Evolutionary conservation across 2,329 filamentous ascomycete genomes (phyloP).

Genomic region (Colletotrichum sansevieriae): DNA sequence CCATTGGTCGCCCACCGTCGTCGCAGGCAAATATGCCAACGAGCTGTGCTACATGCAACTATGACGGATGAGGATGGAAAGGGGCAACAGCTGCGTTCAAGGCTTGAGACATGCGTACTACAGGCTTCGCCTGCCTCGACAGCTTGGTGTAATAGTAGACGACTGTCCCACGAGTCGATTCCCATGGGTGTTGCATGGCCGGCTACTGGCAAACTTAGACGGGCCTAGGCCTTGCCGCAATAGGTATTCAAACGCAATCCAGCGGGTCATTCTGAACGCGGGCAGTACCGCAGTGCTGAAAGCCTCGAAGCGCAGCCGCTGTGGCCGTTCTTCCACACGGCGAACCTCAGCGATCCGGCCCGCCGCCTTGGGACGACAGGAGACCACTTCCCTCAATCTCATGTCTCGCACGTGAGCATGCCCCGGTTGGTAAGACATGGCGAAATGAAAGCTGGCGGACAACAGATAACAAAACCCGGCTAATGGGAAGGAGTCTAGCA

Average conservation of each 20-base stretch:
- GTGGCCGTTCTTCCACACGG: conserved; percentile 17
- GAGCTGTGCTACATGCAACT: conserved; percentile 13
- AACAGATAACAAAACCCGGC: conserved; percentile 18
- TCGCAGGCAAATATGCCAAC: conserved; percentile 13
- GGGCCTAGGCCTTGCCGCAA: conserved; percentile 18
- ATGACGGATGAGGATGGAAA: conserved; percentile 14
- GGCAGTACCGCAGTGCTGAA: conserved; percentile 33
- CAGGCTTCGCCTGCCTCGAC: not conserved
- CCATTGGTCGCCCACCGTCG: conserved; percentile 23
- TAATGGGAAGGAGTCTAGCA: conserved; percentile 6
- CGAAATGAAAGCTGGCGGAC: conserved; percentile 12
- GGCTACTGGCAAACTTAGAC: conserved; percentile 16
- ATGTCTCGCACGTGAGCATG: not conserved
- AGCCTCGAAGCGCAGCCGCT: conserved; percentile 30
- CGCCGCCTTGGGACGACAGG: conserved; percentile 24
- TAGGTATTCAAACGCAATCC: conserved; percentile 20
- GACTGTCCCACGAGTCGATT: conserved; percentile 2
- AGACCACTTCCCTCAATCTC: not conserved
- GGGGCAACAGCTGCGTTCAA: conserved; percentile 16
- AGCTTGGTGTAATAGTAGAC: not conserved
- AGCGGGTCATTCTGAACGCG: conserved; percentile 19
- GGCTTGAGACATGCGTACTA: not conserved
- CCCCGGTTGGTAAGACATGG: conserved; percentile 17
- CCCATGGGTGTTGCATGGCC: not conserved
- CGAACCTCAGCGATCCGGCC: conserved; percentile 17